Conservation (phyloP, 2,329 filamentous ascomycete species). For the Chaetomiaceae sp. region DNA sequence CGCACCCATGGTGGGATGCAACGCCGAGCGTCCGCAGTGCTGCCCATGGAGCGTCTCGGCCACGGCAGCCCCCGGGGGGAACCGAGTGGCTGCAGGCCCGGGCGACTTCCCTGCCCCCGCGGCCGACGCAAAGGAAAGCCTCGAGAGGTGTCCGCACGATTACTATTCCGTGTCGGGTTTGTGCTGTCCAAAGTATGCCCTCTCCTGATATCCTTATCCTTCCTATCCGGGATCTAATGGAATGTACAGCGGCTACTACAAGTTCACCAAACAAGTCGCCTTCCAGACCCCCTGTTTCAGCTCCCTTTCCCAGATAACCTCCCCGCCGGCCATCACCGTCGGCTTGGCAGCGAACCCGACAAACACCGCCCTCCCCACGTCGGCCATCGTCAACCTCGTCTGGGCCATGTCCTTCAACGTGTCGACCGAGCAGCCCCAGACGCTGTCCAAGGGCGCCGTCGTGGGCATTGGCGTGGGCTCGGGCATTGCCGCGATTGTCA, state of each 20-base stretch:
- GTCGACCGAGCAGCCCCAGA: background rate
- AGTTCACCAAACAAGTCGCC: conserved; percentile 28
- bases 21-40: conserved; percentile 27
- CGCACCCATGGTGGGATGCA: conserved; percentile 28
- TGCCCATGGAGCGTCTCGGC: conserved; percentile 28
- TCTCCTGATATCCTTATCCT: background rate
- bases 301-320: conserved; percentile 20
- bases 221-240: background rate
- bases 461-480: conserved; percentile 20
- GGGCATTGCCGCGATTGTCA: conserved; percentile 2
- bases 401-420: conserved; percentile 23
- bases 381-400: conserved; percentile 28
- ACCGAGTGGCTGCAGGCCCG: conserved; percentile 9
- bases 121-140: conserved; percentile 7
- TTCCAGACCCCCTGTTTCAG: conserved; percentile 30
- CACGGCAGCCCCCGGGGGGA: background rate
- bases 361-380: conserved; percentile 24
- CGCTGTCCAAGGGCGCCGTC: conserved; percentile 15
- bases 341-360: conserved; percentile 19
- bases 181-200: conserved; percentile 28
- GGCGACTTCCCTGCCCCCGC: conserved; percentile 21
- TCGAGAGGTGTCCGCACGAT: conserved; percentile 26
- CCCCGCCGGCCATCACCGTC: conserved; percentile 24
- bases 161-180: conserved; percentile 28
- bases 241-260: conserved; percentile 26